These are phyloP conservation scores for Boletus rex-veris DNA, from an alignment of 768 basidiomycete genomes.

Conservation along the genomic window DNA sequence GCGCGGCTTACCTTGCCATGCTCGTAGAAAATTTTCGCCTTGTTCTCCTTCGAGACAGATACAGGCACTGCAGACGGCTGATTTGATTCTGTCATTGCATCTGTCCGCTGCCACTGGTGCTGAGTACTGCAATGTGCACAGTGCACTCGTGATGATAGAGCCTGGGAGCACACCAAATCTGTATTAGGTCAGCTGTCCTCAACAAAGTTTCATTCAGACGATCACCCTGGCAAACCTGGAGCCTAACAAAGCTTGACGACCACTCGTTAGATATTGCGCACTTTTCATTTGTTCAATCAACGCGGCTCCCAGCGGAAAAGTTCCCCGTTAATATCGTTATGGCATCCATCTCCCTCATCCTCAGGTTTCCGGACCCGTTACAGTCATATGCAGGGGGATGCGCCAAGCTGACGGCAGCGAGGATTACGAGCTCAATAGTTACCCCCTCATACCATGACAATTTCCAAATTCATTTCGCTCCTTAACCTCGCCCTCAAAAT, in stretches of 20 bases:
- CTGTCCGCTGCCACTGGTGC: slow-evolving; percentile 1
- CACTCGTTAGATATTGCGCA: slow-evolving; percentile 6
- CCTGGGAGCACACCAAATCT: slow-evolving; percentile 9
- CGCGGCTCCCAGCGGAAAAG: slow-evolving; percentile 11
- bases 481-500: slow-evolving; percentile 18
- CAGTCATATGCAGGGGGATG: slow-evolving; percentile 34
- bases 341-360: slow-evolving; percentile 20
- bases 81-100: slow-evolving; percentile 28
- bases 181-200: slow-evolving; percentile 22
- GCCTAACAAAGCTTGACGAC: slow-evolving; percentile 18
- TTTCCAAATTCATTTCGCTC: slow-evolving; percentile 21
- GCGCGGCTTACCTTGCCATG: slow-evolving; percentile 31
- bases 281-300: slow-evolving; percentile 10
- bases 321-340: slow-evolving; percentile 32
- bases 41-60: slow-evolving; percentile 27
- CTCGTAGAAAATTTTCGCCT: slow-evolving; percentile 28
- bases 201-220: slow-evolving; percentile 17
- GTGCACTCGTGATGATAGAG: slow-evolving; percentile 12
- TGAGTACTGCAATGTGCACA: background rate
- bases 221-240: slow-evolving; percentile 20
- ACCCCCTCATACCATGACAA: slow-evolving; percentile 11
- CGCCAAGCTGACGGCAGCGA: slow-evolving; percentile 25
- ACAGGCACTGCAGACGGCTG: slow-evolving; percentile 19
- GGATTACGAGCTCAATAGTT: slow-evolving; percentile 8
- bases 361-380: slow-evolving; percentile 24